Conservation (phyloP, 2,329 filamentous ascomycete genomes). For the Colletotrichum sp. region DNA sequence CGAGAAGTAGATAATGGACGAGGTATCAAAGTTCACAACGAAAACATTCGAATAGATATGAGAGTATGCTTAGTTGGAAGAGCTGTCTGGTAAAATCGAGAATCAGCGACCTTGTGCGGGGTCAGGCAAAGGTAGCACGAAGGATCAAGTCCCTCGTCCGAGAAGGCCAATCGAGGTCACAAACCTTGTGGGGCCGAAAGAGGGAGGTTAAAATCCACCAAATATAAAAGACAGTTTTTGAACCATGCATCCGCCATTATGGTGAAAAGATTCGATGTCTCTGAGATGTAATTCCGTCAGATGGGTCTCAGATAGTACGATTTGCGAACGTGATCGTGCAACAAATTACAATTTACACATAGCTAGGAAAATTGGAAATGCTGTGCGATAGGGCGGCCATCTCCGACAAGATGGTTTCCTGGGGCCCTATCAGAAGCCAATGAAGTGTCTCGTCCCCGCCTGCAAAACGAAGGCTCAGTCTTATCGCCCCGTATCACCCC, state of each 20-base stretch:
- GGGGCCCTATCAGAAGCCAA: not conserved
- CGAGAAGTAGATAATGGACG: not conserved
- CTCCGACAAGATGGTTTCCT: not conserved
- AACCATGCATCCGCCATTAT: not conserved
- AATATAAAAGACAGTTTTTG: not conserved
- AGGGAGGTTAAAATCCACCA: not conserved
- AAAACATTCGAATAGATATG: not conserved
- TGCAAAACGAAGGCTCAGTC: not conserved
- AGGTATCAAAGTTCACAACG: not conserved
- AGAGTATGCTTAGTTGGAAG: not conserved
- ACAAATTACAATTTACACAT: not conserved
- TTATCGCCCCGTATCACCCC: not conserved
- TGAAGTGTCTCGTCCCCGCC: not conserved
- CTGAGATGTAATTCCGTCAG: not conserved
- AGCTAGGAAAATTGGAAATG: not conserved
- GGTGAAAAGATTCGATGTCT: not conserved
- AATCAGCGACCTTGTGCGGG: not conserved
- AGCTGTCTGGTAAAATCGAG: not conserved
- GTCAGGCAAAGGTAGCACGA: not conserved
- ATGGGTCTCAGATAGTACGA: accelerated
- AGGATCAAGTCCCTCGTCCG: not conserved
- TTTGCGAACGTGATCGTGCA: not conserved
- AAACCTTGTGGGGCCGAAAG: not conserved
- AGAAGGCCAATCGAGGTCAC: not conserved
- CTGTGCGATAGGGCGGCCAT: not conserved